Conservation (phyloP, 345 rosid genomes). For the Sisymbrium irio region DNA sequence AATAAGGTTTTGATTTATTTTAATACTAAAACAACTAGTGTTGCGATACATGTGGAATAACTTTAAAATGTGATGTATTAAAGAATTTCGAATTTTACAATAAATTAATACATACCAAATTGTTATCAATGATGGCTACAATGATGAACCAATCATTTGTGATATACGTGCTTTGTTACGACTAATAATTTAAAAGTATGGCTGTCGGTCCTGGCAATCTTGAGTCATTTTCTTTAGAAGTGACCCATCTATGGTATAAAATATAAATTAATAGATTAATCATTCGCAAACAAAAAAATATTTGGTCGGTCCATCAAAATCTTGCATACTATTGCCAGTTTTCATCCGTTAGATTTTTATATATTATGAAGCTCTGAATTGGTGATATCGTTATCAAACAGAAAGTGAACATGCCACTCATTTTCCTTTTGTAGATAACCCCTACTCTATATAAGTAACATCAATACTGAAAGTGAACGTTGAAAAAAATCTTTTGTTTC, state of each 20-base stretch:
- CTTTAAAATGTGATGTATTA: background rate
- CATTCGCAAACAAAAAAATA: background rate
- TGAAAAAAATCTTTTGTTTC: background rate
- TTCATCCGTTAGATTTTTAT: background rate
- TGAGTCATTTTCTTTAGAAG: background rate
- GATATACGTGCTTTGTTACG: background rate
- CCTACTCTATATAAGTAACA: background rate
- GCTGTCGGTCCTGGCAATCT: background rate
- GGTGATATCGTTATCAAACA: slow-evolving; percentile 12
- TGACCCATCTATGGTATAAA: background rate
- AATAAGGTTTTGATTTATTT: no score
- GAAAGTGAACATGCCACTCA: slow-evolving; percentile 4
- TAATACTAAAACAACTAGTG: no score
- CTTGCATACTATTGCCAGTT: background rate
- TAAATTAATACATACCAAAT: no score
- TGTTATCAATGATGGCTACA: no score
- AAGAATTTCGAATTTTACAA: background rate
- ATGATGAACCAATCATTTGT: background rate
- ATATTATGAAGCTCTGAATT: background rate
- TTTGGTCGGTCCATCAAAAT: background rate
- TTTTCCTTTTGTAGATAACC: background rate
- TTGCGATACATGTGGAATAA: no score
- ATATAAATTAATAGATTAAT: background rate
- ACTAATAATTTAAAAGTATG: background rate
- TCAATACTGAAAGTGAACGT: background rate